phyloP scores from a whole-genome alignment of 2,329 filamentous ascomycete species.

The Pseudopithomyces maydicus region DNA sequence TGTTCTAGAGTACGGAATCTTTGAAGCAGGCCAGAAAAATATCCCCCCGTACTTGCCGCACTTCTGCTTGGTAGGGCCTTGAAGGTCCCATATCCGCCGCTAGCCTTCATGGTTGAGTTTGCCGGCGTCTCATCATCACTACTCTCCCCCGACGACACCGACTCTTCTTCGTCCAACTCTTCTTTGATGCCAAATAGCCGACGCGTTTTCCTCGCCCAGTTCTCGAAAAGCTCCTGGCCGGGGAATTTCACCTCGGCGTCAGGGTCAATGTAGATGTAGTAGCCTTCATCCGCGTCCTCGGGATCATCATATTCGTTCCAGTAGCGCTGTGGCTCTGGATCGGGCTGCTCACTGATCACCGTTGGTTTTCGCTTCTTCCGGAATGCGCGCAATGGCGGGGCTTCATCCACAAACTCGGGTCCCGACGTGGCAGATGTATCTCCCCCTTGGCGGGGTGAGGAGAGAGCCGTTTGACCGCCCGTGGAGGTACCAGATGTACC shows the following conservation, averaged over 20 bases:
- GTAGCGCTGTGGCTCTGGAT: slow-evolving; percentile 54
- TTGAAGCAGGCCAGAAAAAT: slow-evolving; percentile 40
- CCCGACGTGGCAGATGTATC: slow-evolving; percentile 43
- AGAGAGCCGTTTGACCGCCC: slow-evolving; percentile 39
- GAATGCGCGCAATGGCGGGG: slow-evolving; percentile 48
- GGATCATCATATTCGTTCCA: slow-evolving; percentile 91
- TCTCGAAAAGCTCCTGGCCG: slow-evolving; percentile 65
- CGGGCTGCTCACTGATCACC: slow-evolving; percentile 22
- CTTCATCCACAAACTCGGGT: slow-evolving; percentile 43
- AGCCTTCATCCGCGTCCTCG: slow-evolving; percentile 64
- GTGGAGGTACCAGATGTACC: slow-evolving; percentile 47
- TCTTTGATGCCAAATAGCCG: slow-evolving; percentile 30
- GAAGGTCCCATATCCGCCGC: slow-evolving; percentile 55
- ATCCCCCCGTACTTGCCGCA: slow-evolving; percentile 20
- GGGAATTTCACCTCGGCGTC: slow-evolving; percentile 66
- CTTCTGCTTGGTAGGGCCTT: slow-evolving; percentile 5
- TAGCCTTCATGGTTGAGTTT: slow-evolving; percentile 43
- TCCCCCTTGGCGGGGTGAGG: slow-evolving; percentile 31
- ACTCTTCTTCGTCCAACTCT: slow-evolving; percentile 26
- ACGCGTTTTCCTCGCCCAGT: slow-evolving; percentile 27
- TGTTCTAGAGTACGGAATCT: slow-evolving; percentile 28
- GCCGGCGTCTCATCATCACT: slow-evolving; percentile 58
- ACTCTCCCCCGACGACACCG: slow-evolving; percentile 46
- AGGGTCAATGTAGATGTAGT: slow-evolving; percentile 78
- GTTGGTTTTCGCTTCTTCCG: slow-evolving; percentile 49